A percentile compares a stretch with the other conserved stretches of the same genome.
Conservation (phyloP, 2,329 filamentous ascomycete genomes). For the Xylariomycetidae sp. region DNA sequence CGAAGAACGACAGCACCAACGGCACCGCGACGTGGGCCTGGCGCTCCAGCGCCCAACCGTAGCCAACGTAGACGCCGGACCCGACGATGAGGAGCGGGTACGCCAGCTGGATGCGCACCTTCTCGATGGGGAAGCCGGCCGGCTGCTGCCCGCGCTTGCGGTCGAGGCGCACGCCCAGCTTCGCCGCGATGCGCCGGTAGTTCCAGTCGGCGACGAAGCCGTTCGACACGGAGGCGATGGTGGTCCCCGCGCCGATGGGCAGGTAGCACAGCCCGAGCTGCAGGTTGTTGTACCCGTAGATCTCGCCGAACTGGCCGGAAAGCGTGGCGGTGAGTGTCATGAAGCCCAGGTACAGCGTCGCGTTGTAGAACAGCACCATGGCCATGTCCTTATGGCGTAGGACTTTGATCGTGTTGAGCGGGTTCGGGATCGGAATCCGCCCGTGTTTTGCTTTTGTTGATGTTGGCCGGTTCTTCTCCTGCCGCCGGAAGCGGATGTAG, state of each 20-base stretch:
- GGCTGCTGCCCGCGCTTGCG: slow-evolving; percentile 50
- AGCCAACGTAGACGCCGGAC: slow-evolving; percentile 45
- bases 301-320: slow-evolving; percentile 43
- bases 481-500: slow-evolving; percentile 33
- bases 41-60: slow-evolving; percentile 51
- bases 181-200: slow-evolving; percentile 60
- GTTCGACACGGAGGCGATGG: slow-evolving; percentile 41
- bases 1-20: slow-evolving; percentile 49
- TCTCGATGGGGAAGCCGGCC: slow-evolving; percentile 47
- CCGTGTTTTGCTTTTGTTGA: slow-evolving; percentile 29
- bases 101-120: slow-evolving; percentile 47
- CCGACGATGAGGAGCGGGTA: slow-evolving; percentile 50
- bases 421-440: slow-evolving; percentile 49
- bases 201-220: slow-evolving; percentile 61
- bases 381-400: slow-evolving; percentile 51
- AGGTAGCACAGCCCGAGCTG: slow-evolving; percentile 50
- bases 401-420: slow-evolving; percentile 47
- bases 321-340: slow-evolving; percentile 48
- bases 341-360: slow-evolving; percentile 50
- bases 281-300: slow-evolving; percentile 46
- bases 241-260: slow-evolving; percentile 47
- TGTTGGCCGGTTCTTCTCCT: slow-evolving; percentile 27
- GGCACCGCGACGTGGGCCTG: slow-evolving; percentile 48
- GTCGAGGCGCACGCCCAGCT: slow-evolving; percentile 55
- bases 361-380: slow-evolving; percentile 46